Evolutionary conservation across 1,139 yeast species (phyloP).

Genomic region (Sugiyamaella japonica): DNA sequence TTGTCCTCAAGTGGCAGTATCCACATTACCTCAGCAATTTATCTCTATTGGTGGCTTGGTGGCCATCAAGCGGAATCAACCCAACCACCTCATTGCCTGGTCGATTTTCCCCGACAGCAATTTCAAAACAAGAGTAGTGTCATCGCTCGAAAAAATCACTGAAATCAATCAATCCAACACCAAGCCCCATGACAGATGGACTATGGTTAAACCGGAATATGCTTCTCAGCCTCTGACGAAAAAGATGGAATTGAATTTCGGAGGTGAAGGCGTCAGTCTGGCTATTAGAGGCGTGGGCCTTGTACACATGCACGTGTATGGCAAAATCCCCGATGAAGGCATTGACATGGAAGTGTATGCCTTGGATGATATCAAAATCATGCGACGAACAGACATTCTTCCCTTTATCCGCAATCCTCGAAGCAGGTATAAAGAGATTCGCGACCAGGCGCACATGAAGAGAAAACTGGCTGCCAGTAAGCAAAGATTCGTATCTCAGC

Average conservation of each 20-base stretch:
- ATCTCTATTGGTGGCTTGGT: constrained; percentile 36
- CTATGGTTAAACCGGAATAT: constrained; percentile 29
- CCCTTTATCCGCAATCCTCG: constrained; percentile 30
- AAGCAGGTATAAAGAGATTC: neutral
- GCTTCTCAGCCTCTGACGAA: constrained; percentile 22
- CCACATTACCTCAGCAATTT: constrained; percentile 28
- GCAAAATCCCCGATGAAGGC: constrained; percentile 46
- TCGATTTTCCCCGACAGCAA: constrained; percentile 23
- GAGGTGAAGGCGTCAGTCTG: constrained; percentile 61
- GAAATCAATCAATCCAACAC: constrained; percentile 35
- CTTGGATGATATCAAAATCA: constrained; percentile 46
- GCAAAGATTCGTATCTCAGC: neutral
- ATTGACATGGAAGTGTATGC: constrained; percentile 49
- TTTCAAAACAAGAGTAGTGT: constrained; percentile 17
- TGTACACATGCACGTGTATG: constrained; percentile 63
- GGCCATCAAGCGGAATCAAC: constrained; percentile 24
- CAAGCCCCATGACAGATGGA: constrained; percentile 28
- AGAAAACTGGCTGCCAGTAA: neutral
- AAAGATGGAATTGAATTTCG: constrained; percentile 37
- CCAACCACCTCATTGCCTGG: constrained; percentile 27
- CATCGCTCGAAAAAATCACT: constrained; percentile 34
- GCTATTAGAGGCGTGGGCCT: constrained; percentile 71
- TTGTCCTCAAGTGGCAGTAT: constrained; percentile 25
- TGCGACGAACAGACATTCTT: constrained; percentile 38
- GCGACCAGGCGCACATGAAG: neutral